Percentiles rank a stretch among this genome's conserved stretches.
These are phyloP conservation scores for Chlorella variabilis DNA, from an alignment of 163 green algal genomes.

Conservation along the genomic window DNA sequence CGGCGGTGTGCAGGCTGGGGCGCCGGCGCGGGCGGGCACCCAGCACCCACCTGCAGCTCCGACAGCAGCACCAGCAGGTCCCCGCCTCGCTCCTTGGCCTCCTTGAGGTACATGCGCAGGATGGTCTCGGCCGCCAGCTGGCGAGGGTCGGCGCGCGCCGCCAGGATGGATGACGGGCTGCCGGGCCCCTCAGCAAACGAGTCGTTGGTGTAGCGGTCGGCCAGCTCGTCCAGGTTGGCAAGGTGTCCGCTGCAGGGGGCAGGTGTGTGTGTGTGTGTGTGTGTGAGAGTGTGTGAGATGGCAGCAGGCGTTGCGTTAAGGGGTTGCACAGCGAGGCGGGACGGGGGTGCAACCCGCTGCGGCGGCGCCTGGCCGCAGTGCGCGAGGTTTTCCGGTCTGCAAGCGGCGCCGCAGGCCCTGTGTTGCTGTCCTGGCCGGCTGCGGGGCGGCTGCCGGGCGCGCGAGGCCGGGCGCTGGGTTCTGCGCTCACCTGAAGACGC, in stretches of 20 bases:
- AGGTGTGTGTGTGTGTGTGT: no score
- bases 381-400: no score
- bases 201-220: constrained; percentile 32
- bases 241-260: constrained; percentile 22
- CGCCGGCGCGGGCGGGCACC: not conserved
- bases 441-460: no score
- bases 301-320: no score
- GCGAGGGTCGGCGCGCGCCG: constrained; percentile 17
- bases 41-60: constrained; percentile 68
- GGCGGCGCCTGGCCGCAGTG: no score
- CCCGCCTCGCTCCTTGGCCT: constrained; percentile 34
- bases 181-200: constrained; percentile 15
- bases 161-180: constrained; percentile 3
- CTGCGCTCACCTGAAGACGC: constrained; percentile 43
- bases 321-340: not conserved
- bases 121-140: constrained; percentile 60
- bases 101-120: constrained; percentile 55
- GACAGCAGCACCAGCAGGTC: constrained; percentile 71
- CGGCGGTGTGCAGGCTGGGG: no score
- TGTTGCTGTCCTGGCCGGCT: no score
- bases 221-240: constrained; percentile 59
- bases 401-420: no score
- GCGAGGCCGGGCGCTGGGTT: no score
- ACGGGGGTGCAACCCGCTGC: no score
- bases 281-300: no score